These are phyloP conservation scores for Rhodotorula toruloides DNA, from an alignment of 768 basidiomycete species.

Conservation along the genomic window DNA sequence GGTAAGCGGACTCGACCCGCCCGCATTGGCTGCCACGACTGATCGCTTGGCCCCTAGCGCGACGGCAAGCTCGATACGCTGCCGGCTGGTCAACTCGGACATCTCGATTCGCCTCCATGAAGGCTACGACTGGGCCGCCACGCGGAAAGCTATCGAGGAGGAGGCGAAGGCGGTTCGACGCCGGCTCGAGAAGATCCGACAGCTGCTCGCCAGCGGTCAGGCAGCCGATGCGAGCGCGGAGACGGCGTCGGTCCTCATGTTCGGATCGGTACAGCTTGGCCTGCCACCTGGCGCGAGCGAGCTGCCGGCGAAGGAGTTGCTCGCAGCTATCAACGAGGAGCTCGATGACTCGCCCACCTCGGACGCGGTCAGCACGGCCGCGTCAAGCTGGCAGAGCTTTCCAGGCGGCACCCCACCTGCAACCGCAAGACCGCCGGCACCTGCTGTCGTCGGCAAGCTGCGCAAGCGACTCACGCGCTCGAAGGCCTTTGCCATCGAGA, in stretches of 20 bases:
- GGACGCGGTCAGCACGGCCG: constrained; percentile 16
- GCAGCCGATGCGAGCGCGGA: constrained; percentile 67
- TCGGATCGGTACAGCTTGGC: constrained; percentile 92
- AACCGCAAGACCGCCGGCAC: not conserved
- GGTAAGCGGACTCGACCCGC: too few species aligned
- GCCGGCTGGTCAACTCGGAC: constrained; percentile 45
- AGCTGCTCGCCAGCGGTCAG: constrained; percentile 86
- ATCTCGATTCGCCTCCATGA: constrained; percentile 73
- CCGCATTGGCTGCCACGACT: not conserved
- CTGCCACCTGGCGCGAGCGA: constrained; percentile 61
- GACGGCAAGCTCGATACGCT: constrained; percentile 43
- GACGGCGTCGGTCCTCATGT: constrained; percentile 67
- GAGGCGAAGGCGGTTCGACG: constrained; percentile 82
- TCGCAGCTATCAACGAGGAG: constrained; percentile 85
- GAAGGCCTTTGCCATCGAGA: constrained; percentile 74
- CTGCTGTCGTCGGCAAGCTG: constrained; percentile 19
- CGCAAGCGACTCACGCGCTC: constrained; percentile 58
- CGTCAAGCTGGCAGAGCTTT: constrained; percentile 35
- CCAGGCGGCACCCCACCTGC: not conserved
- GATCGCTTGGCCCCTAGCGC: not conserved
- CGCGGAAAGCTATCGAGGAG: constrained; percentile 78
- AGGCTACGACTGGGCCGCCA: constrained; percentile 88
- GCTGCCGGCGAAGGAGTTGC: constrained; percentile 23
- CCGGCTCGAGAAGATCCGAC: constrained; percentile 78
- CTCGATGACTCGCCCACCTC: constrained; percentile 69